A percentile compares a stretch with the other conserved stretches of the same genome.
Conservation (phyloP, 192 early-diverging fungal genomes). For the Blastocladiella britannica region DNA sequence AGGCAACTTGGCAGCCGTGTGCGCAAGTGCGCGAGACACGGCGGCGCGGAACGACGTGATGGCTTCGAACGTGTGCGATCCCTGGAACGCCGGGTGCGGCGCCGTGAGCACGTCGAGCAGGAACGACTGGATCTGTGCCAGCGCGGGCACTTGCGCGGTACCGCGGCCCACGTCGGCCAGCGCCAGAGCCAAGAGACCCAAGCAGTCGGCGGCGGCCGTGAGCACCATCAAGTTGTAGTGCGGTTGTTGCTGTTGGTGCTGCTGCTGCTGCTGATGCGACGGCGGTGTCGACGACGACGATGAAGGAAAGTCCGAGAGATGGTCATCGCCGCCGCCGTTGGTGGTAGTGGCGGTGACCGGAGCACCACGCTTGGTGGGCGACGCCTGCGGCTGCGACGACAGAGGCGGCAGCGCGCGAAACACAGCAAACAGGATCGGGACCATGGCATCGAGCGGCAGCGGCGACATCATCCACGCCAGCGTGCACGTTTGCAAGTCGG, state of each 20-base stretch:
- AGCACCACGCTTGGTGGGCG: too few relatives aligned
- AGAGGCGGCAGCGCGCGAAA: not conserved
- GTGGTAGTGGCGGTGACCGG: too few relatives aligned
- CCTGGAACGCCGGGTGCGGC: not conserved
- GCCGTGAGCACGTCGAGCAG: not conserved
- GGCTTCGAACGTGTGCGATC: too few relatives aligned
- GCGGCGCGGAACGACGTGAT: too few relatives aligned
- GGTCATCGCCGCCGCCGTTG: too few relatives aligned
- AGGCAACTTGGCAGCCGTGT: too few relatives aligned
- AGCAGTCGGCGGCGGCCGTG: not conserved
- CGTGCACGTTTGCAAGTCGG: not conserved
- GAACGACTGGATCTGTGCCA: not conserved
- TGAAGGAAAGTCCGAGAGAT: too few relatives aligned
- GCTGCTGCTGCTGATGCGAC: too few relatives aligned
- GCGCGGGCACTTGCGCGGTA: not conserved
- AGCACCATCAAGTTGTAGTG: not conserved
- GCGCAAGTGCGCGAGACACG: too few relatives aligned
- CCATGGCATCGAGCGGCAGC: not conserved
- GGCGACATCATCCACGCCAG: not conserved
- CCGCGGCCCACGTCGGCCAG: too few relatives aligned
- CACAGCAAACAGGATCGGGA: not conserved
- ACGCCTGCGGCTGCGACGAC: too few relatives aligned
- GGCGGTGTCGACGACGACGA: not conserved
- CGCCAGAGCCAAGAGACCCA: not conserved
- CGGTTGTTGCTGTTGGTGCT: too few relatives aligned